These are phyloP conservation scores for Colletotrichum paranaense DNA, from an alignment of 2,329 filamentous ascomycete species.

Conservation along the genomic window DNA sequence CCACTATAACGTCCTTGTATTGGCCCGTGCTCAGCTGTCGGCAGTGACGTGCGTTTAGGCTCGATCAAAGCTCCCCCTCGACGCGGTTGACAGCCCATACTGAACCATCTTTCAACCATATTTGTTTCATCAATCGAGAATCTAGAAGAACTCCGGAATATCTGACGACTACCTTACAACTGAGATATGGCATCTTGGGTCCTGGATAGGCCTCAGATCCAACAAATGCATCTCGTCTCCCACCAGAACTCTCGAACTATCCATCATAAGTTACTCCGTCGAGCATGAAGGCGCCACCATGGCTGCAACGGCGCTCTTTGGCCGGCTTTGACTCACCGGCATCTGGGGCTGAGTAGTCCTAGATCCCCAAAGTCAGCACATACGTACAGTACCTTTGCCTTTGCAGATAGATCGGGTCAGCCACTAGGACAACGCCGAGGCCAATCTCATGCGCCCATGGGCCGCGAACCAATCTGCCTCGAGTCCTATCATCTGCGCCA, in stretches of 20 bases:
- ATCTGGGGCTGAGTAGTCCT: conserved; percentile 7
- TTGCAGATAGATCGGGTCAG: not conserved
- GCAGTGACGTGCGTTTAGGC: not conserved
- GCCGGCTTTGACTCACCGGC: conserved; percentile 7
- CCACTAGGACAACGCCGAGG: not conserved
- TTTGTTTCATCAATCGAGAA: too few species aligned
- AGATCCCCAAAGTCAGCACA: too few species aligned
- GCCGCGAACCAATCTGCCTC: not conserved
- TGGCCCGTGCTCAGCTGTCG: conserved; percentile 3
- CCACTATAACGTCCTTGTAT: not conserved
- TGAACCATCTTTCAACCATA: not conserved
- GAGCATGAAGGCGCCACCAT: not conserved
- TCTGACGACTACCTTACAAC: too few species aligned
- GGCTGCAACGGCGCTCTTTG: not conserved
- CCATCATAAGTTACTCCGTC: too few species aligned
- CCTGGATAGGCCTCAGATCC: too few species aligned
- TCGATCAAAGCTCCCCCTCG: not conserved
- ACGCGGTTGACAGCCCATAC: not conserved
- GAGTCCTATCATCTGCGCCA: not conserved
- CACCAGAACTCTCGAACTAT: not conserved
- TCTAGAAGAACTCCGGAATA: too few species aligned
- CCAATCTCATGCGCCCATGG: not conserved
- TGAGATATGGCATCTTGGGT: not conserved
- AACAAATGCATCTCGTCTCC: not conserved
- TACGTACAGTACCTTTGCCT: too few species aligned